Evolutionary conservation across 2,329 filamentous ascomycete genomes (phyloP).

Genomic region (Nemania sp.): DNA sequence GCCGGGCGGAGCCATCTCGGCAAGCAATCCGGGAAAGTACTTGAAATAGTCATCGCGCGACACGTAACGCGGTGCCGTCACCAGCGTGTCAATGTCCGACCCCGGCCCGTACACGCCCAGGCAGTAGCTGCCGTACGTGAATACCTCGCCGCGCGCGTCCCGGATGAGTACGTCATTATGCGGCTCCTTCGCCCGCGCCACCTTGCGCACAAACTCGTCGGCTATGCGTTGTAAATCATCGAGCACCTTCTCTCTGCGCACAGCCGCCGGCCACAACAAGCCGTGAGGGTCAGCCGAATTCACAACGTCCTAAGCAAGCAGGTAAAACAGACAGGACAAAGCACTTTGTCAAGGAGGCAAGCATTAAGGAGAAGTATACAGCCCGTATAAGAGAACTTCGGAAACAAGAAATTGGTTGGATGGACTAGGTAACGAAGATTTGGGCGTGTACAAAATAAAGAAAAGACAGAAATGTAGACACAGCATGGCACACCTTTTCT

Average conservation of each 20-base stretch:
- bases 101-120: slow-evolving; percentile 92
- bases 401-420: too few relatives aligned
- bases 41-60: slow-evolving; percentile 89
- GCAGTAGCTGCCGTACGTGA: slow-evolving; percentile 94
- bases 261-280: too few relatives aligned
- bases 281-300: too few relatives aligned
- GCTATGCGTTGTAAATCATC: slow-evolving; percentile 77
- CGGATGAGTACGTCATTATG: slow-evolving; percentile 78
- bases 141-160: slow-evolving; percentile 86
- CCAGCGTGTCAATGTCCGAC: slow-evolving; percentile 96
- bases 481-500: slow-evolving; percentile 72
- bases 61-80: slow-evolving; percentile 89
- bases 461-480: too few relatives aligned
- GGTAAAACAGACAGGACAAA: too few relatives aligned
- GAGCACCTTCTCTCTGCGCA: slow-evolving; percentile 74
- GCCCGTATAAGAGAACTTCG: too few relatives aligned
- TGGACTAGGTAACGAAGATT: too few relatives aligned
- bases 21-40: slow-evolving; percentile 78
- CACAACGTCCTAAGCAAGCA: too few relatives aligned
- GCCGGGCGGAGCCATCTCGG: slow-evolving; percentile 74
- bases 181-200: slow-evolving; percentile 71
- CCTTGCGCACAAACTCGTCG: slow-evolving; percentile 82
- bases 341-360: too few relatives aligned
- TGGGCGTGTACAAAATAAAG: too few relatives aligned
- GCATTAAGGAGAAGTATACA: neutral